phyloP scores from a whole-genome alignment of 495 filamentous ascomycete genomes.

The Entonaema liquescens region DNA sequence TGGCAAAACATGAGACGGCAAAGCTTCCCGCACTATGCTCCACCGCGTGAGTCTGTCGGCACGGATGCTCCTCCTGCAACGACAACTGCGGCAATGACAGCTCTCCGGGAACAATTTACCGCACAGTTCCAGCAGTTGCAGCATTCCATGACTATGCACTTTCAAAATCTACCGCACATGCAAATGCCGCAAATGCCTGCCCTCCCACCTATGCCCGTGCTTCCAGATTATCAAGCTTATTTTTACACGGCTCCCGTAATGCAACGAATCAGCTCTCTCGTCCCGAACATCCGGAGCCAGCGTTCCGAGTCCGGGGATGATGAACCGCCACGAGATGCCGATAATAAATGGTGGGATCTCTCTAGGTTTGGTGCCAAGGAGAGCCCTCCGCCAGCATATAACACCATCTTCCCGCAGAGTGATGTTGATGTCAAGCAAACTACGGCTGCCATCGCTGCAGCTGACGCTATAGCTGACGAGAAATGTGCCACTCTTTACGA shows the following conservation, averaged over 20 bases:
- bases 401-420: conserved; percentile 75
- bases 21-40: conserved; percentile 39
- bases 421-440: conserved; percentile 68
- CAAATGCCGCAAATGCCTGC: conserved; percentile 75
- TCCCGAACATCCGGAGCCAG: conserved; percentile 64
- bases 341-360: conserved; percentile 76
- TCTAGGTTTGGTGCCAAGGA: conserved; percentile 53
- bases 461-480: conserved; percentile 70
- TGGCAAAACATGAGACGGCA: conserved; percentile 52
- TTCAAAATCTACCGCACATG: conserved; percentile 57
- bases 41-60: conserved; percentile 39
- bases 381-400: conserved; percentile 76
- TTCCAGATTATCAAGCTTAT: conserved; percentile 78
- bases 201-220: conserved; percentile 61
- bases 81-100: conserved; percentile 70
- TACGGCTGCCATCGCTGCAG: conserved; percentile 66
- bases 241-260: conserved; percentile 64
- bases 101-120: conserved; percentile 78
- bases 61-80: conserved; percentile 54
- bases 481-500: conserved; percentile 71
- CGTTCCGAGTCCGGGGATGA: conserved; percentile 51
- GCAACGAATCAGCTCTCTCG: conserved; percentile 76
- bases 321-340: conserved; percentile 55
- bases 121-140: conserved; percentile 84
- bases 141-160: conserved; percentile 63